Conservation (phyloP, 2,329 filamentous ascomycete species). For the Colletotrichum siamense region DNA sequence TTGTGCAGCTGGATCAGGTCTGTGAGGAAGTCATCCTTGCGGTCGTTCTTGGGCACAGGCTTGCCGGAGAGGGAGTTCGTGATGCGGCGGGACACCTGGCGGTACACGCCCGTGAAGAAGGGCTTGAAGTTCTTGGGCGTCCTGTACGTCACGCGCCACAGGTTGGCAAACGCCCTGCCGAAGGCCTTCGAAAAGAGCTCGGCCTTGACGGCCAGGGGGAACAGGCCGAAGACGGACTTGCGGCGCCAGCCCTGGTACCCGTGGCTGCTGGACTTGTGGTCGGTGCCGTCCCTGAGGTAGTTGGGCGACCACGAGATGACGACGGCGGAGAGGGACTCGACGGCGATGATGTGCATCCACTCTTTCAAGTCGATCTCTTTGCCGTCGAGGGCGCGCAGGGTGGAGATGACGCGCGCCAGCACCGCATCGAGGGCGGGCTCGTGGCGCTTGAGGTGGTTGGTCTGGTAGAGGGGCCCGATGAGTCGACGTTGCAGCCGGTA, state of each 20-base stretch:
- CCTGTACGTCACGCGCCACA: conserved; percentile 52
- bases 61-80: conserved; percentile 28
- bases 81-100: conserved; percentile 36
- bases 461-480: conserved; percentile 53
- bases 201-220: conserved; percentile 45
- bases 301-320: conserved; percentile 60
- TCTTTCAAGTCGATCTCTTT: conserved; percentile 52
- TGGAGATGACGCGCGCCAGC: conserved; percentile 37
- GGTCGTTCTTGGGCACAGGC: conserved; percentile 30
- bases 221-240: conserved; percentile 58
- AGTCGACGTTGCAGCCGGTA: conserved; percentile 56
- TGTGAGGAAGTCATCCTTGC: conserved; percentile 45
- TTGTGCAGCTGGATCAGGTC: conserved; percentile 53
- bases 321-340: conserved; percentile 55
- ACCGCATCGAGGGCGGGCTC: conserved; percentile 47
- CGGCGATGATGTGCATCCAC: conserved; percentile 62
- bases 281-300: conserved; percentile 46
- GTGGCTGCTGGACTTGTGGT: conserved; percentile 52
- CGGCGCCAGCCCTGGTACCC: conserved; percentile 57
- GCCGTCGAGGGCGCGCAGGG: conserved; percentile 41
- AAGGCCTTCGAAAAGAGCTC: conserved; percentile 41
- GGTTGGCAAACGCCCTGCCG: conserved; percentile 43
- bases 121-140: conserved; percentile 48
- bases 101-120: conserved; percentile 48
- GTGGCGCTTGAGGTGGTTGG: conserved; percentile 45